These are phyloP conservation scores for Melampsora americana DNA, from an alignment of 1,284 basidiomycete genomes.

Conservation along the genomic window DNA sequence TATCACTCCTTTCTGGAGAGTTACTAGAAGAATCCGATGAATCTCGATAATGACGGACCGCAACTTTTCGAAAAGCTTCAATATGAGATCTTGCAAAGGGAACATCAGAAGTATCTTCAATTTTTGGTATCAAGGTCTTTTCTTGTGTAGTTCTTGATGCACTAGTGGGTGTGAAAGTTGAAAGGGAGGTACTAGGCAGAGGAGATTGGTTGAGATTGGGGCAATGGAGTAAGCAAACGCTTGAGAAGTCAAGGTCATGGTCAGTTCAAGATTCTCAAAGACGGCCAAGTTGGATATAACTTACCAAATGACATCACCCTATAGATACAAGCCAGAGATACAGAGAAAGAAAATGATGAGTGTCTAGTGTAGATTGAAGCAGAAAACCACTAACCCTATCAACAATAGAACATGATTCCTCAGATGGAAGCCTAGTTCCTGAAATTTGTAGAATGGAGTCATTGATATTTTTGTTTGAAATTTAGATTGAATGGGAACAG, in stretches of 20 bases:
- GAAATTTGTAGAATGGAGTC: no score
- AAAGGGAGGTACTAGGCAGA: background rate
- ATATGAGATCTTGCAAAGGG: constrained; percentile 27
- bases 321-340: background rate
- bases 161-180: no score
- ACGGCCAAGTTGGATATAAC: background rate
- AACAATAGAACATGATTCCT: constrained; percentile 12
- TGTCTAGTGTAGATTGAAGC: no score
- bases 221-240: background rate
- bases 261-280: no score
- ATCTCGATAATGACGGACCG: constrained; percentile 9
- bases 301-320: background rate
- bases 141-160: constrained; percentile 3
- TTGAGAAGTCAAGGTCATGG: no score
- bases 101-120: background rate
- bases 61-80: constrained; percentile 16
- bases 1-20: no score
- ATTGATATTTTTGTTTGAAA: no score
- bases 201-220: background rate
- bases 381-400: background rate
- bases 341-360: background rate
- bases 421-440: constrained; percentile 8
- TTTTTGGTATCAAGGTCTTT: background rate
- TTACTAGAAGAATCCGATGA: background rate
- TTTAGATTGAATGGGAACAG: background rate